Evolutionary conservation across 495 filamentous ascomycete genomes (phyloP), one percentile per base, ranked within the genome.

Genomic region (Pseudotulostoma volvatum): DNA sequence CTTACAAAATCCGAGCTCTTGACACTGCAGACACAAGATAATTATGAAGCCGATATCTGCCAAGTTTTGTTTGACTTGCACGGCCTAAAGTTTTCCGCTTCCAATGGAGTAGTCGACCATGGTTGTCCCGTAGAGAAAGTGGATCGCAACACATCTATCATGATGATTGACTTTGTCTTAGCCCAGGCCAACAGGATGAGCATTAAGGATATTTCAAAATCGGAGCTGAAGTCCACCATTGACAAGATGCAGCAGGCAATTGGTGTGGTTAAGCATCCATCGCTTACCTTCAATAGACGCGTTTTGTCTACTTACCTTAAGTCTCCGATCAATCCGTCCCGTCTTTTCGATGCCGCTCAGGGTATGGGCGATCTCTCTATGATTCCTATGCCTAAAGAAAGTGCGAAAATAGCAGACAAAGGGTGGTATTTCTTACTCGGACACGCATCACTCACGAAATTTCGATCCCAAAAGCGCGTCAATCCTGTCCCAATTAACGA

Each of bases 371-470:
- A 76, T 21, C 60, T 81, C 15, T 60, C 71, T 19, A 64, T 69
- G 25, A 61, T 64, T 28, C 49, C 62, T 1, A 61, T 77, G 5
- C 54, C 61, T 31, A 62, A 57, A 0, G 56, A 76, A 39, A 66
- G 64, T 33, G 67, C 71, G 4, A 43, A 62, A 3, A 71, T 87
- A 11, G 85, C 88, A 1, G 70, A 74, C 31, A 86, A 85, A 41
- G 81, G 86, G 11, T 93, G 93, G 81, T 95, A 82, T 53, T 96
- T 90, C 53, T 63, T 95, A 14, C 71, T 88, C 35, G 90, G 90
- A 13, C 77, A 87, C 64, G 81, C 92, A 32, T 72, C 84, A 4
- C 66, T 99, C 23, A 81, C 81, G 33, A 88, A 82, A 42, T 93
- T 94, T 50, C 79, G 83, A 30, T 79, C 79, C 25, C 81, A 84